Percentiles rank a stretch among this genome's conserved stretches.
These are phyloP conservation scores for Exophiala oligosperma DNA, from an alignment of 2,329 filamentous ascomycete genomes.

Conservation along the genomic window DNA sequence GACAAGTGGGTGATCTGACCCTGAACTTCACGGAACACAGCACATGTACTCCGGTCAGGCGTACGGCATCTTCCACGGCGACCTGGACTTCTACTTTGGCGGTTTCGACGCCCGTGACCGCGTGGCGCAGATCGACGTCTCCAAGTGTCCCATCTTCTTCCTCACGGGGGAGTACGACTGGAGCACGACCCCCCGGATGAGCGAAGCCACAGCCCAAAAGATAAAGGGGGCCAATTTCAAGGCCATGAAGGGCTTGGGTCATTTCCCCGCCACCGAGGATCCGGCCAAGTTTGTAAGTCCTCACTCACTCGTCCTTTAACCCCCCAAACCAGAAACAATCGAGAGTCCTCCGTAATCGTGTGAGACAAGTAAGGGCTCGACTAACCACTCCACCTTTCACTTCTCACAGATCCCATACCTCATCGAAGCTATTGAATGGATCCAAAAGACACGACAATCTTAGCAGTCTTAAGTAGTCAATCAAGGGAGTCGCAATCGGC, in stretches of 20 bases:
- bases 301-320: not conserved
- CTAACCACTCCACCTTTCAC: no score
- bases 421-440: slow-evolving; percentile 21
- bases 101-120: slow-evolving; percentile 51
- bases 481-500: no score
- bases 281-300: slow-evolving; percentile 38
- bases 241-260: slow-evolving; percentile 47
- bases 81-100: slow-evolving; percentile 54
- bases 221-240: slow-evolving; percentile 47
- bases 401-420: slow-evolving; percentile 14
- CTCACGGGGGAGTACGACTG: slow-evolving; percentile 41
- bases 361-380: not conserved
- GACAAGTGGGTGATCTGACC: no score
- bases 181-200: slow-evolving; percentile 36
- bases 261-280: slow-evolving; percentile 51
- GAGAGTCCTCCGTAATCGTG: not conserved
- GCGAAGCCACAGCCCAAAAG: slow-evolving; percentile 48
- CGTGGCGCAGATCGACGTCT: slow-evolving; percentile 47
- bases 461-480: not conserved
- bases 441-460: slow-evolving; percentile 15
- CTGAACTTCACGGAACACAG: slow-evolving; percentile 18
- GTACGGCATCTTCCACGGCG: slow-evolving; percentile 54
- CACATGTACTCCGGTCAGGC: slow-evolving; percentile 52
- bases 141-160: slow-evolving; percentile 53
- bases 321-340: not conserved